Evolutionary conservation across 2,329 filamentous ascomycete genomes (phyloP).

Genomic region (Arthrinium phaeospermum): DNA sequence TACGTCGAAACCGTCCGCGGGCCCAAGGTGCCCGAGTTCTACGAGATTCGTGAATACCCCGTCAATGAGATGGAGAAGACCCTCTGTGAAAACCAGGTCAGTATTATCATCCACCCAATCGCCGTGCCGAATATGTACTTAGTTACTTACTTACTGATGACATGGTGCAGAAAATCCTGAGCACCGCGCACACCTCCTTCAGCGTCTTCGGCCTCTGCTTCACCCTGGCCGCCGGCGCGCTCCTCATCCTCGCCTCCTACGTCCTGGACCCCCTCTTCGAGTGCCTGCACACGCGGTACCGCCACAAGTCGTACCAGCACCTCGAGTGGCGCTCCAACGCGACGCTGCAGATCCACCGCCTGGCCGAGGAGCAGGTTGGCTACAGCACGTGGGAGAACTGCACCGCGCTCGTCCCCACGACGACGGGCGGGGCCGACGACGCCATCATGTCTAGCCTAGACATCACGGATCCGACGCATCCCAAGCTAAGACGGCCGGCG

Average conservation of each 20-base stretch:
- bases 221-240: neutral
- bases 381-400: neutral
- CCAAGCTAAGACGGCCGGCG: neutral
- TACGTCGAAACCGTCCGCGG: neutral
- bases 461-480: neutral
- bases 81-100: neutral
- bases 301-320: neutral
- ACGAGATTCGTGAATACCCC: neutral
- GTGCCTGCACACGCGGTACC: neutral
- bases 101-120: too few species aligned
- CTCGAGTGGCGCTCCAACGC: neutral
- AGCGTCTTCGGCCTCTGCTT: neutral
- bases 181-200: neutral
- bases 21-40: neutral
- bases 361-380: neutral
- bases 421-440: neutral
- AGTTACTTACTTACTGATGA: too few species aligned
- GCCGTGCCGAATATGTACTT: too few species aligned
- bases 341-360: neutral
- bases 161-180: slow-evolving; percentile 2
- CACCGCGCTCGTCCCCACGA: neutral
- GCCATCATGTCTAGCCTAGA: neutral
- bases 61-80: neutral
- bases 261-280: neutral
- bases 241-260: neutral